Conservation (phyloP, 257 asterid genomes). For the Haberlea rhodopensis region DNA sequence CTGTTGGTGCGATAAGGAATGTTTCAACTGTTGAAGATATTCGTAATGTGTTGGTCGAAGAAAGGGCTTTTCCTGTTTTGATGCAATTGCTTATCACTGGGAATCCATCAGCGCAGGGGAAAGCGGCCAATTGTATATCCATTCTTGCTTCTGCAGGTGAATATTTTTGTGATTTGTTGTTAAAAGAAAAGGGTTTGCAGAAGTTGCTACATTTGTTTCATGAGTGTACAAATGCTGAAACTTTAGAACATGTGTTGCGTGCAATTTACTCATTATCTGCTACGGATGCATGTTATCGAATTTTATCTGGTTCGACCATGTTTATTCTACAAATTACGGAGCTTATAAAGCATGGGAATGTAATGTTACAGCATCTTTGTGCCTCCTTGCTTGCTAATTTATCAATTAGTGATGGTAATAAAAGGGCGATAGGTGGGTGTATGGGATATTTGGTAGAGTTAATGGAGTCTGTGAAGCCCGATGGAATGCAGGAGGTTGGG, state of each 20-base stretch:
- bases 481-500: slow-evolving; percentile 87
- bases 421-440: slow-evolving; percentile 67
- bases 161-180: slow-evolving; percentile 44
- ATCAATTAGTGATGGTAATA: slow-evolving; percentile 62
- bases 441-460: slow-evolving; percentile 74
- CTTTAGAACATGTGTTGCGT: slow-evolving; percentile 65
- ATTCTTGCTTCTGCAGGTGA: slow-evolving; percentile 75
- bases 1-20: slow-evolving; percentile 62
- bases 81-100: slow-evolving; percentile 66
- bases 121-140: slow-evolving; percentile 71
- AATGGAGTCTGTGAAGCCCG: slow-evolving; percentile 86
- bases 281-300: slow-evolving; percentile 55
- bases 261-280: slow-evolving; percentile 73
- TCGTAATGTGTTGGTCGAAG: slow-evolving; percentile 64
- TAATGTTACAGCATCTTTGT: slow-evolving; percentile 69
- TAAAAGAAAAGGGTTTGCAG: slow-evolving; percentile 66
- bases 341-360: slow-evolving; percentile 67
- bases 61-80: slow-evolving; percentile 72
- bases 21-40: slow-evolving; percentile 64
- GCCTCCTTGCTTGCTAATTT: slow-evolving; percentile 78
- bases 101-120: slow-evolving; percentile 52
- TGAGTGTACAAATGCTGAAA: slow-evolving; percentile 62
- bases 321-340: slow-evolving; percentile 64
- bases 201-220: slow-evolving; percentile 54
- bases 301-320: slow-evolving; percentile 57